These are phyloP conservation scores for Lumnitzera racemosa DNA, from an alignment of 345 rosid species.

Conservation along the genomic window DNA sequence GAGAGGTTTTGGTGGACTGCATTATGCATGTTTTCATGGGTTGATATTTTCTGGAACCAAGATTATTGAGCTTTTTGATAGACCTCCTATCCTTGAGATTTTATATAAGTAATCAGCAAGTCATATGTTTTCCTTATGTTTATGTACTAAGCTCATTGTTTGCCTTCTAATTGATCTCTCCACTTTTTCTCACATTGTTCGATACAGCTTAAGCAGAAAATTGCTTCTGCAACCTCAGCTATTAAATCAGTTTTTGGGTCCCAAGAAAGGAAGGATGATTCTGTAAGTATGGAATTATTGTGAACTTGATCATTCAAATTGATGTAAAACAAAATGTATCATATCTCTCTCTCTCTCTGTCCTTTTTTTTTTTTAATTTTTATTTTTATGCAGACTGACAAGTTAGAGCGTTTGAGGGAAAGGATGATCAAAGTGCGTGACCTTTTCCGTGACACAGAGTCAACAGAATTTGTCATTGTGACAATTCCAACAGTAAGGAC, in stretches of 20 bases:
- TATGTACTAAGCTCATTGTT: background rate
- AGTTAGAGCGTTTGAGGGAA: conserved; percentile 77
- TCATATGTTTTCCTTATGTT: background rate
- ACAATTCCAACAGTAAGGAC: conserved; percentile 83
- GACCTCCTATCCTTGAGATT: too few species aligned
- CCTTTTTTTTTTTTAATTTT: background rate
- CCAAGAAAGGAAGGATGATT: conserved; percentile 48
- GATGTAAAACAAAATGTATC: too few species aligned
- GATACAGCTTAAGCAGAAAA: conserved; percentile 85
- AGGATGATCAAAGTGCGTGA: conserved; percentile 98
- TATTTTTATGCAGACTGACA: conserved; percentile 49
- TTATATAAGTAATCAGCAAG: too few species aligned
- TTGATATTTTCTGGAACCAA: too few species aligned
- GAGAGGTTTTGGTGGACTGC: too few species aligned
- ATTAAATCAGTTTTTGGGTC: conserved; percentile 93
- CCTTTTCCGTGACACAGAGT: conserved; percentile 79
- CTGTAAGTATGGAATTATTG: conserved; percentile 40
- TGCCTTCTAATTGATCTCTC: background rate
- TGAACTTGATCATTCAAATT: conserved; percentile 3
- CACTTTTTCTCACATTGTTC: conserved; percentile 4
- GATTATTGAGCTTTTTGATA: too few species aligned
- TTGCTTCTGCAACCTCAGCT: conserved; percentile 87
- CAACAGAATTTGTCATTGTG: conserved; percentile 91
- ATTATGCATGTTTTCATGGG: too few species aligned
- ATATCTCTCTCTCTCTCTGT: conserved; percentile 1